Evolutionary conservation across 2,329 filamentous ascomycete species (phyloP), one percentile per base, ranked within the genome.

Genomic region (Phialophora macrospora): DNA sequence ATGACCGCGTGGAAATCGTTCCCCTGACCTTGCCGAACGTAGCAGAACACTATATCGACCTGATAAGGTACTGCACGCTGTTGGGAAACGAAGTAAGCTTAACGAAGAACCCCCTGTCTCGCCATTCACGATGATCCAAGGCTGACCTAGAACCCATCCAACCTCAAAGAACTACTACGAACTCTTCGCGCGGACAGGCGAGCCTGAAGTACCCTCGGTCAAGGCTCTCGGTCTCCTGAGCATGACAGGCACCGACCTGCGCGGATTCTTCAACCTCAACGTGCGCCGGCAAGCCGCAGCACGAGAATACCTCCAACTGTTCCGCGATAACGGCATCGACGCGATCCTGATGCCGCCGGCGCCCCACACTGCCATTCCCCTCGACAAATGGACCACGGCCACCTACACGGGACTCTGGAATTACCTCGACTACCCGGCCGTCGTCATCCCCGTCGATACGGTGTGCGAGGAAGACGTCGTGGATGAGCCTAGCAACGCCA

Each of bases 401-500:
- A 82, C 82, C 1, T 91, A 91, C 71, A 90, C 87, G 0, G 78
- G 83, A 0, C 83, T 87, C 67, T 91, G 88, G 87, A 91, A 91
- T 73, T 72, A 90, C 55, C 81, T 91, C 1, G 88, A 91, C 74
- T 90, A 90, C 74, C 86, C 88, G 0, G 83, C 81, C 9, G 74
- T 85, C 2, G 81, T 87, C 0, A 89, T 91, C 72, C 88, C 88
- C 0, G 81, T 88, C 0, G 77, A 86, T 2, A 73, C 74, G 1
- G 80, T 88, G 60, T 72, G 66, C 0, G 76, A 80, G 60, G 72
- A 71, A 0, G 87, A 89, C 75, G 82, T 85, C 68, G 59, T 22
- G 14, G 65, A 68, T 55, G 62, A 65, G 8, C 70, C 75, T 7
- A 82, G 84, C 70, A 57, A 62, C 44, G 65, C 65, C 17, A 65